Evolutionary conservation across 164 flowering plant species (phyloP).

Genomic region (Nelumbo lutea): DNA sequence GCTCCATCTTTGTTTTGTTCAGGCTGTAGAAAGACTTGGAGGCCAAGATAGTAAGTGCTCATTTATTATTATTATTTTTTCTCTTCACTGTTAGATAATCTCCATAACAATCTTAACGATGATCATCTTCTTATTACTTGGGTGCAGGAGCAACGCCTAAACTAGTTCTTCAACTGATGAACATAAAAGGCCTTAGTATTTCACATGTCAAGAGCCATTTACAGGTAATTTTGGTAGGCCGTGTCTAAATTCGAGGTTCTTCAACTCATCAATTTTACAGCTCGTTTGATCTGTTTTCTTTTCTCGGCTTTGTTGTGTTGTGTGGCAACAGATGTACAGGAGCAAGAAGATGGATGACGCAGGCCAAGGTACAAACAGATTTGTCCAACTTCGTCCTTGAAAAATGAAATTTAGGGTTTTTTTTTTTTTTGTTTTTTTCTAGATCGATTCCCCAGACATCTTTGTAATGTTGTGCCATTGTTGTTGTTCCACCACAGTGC

Average conservation of each 20-base stretch:
- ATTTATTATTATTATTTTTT: too few species aligned
- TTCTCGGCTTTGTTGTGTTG: not conserved
- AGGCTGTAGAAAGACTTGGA: slow-evolving; percentile 21
- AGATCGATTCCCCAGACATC: not conserved
- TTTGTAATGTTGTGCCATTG: not conserved
- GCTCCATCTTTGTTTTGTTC: slow-evolving; percentile 41
- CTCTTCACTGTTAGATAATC: too few species aligned
- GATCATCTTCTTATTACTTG: not conserved
- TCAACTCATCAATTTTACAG: not conserved
- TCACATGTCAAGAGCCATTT: slow-evolving; percentile 30
- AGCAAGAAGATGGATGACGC: slow-evolving; percentile 18
- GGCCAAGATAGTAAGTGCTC: slow-evolving; percentile 4
- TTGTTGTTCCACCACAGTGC: slow-evolving; percentile 23
- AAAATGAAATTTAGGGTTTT: slow-evolving; percentile 11
- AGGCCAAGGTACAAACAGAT: slow-evolving; percentile 12
- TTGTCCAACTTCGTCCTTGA: not conserved
- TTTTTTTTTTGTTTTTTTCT: not conserved
- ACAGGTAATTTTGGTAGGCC: slow-evolving; percentile 9
- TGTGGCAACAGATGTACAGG: slow-evolving; percentile 15
- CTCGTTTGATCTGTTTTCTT: not conserved
- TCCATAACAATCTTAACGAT: not conserved
- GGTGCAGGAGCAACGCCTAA: slow-evolving; percentile 26
- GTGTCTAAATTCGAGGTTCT: not conserved
- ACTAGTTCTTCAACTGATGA: slow-evolving; percentile 24
- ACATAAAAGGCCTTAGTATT: slow-evolving; percentile 23